Base-by-base conservation (phyloP, 208 protist genomes). In the Leishmania gerbilli region DNA sequence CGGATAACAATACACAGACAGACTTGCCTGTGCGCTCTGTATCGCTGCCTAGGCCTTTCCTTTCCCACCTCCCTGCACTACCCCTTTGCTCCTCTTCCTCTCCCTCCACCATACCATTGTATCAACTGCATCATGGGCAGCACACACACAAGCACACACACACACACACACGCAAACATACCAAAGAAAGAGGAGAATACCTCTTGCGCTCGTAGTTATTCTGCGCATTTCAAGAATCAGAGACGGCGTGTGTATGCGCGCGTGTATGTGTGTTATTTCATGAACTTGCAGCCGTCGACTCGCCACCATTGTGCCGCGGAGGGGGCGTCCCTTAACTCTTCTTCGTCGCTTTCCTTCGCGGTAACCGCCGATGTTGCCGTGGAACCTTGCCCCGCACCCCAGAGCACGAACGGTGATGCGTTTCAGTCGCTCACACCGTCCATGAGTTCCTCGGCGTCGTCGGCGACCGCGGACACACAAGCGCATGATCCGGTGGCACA, bases 141-240 rank as follows among this genome's bases (percentile, higher is more conserved):
- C n/a, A 76, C 24, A 34, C 11, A n/a, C 65, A 81, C 56, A 51
- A 1, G 69, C 27, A 79, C 21, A 79, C 24, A 37, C n/a, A 77
- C 9, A 75, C 34, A 64, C 64, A 83, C 60, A 74, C 51, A 79
- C 64, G 62, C 37, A 83, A 0, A 78, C 37, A 78, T 3, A 69
- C 9, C 45, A 9, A 49, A 69, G 0, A 74, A 34, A 56, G 40
- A 74, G 19, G 64, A 37, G 64, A 53, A 58, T 72, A 11, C 45
- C 24, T 72, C 3, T 45, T 21, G 3, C 24, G 2, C 27, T 60
- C 71, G 24, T 34, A 42, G 7, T 1, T 24, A 11, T 34, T 19
- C 31, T 68, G 69, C 21, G 9, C 27, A 37, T 53, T 42, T 40
- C 3, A 40, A 19, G 62, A 17, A 40, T 68, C 31, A 40, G 62